Evolutionary conservation across 2,329 filamentous ascomycete genomes (phyloP), one percentile per base, ranked within the genome.

Genomic region (Botryotinia narcissicola): DNA sequence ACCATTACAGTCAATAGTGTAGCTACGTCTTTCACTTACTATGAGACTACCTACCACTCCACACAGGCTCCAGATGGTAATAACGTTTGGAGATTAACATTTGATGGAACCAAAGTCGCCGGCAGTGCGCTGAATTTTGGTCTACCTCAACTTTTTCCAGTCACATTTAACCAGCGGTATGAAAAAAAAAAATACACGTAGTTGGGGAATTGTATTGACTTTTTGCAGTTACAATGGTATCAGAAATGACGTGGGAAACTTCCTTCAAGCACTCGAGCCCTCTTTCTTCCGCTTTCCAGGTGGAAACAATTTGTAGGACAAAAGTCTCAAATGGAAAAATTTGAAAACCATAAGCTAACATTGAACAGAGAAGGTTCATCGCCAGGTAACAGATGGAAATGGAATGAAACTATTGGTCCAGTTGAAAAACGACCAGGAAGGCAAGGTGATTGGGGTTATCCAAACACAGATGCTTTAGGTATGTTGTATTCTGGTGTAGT

Each of bases 241-340:
- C 57, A 83, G 88, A 9, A 80, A 84, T 18, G 88, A 90, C 70
- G 81, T 91, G 73, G 86, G 84, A 1, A 83, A 87, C 69, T 84
- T 85, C 16, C 80, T 91, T 1, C 85, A 83, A 1, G 84, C 82
- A 16, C 79, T 89, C 2, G 85, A 87, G 68, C 85, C 86, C 0
- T 84, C 84, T 14, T 86, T 91, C 77, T 84, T 92, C 59, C 86
- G 90, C 20, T 87, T 91, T 73, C 90, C 90, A 0, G 90, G 90
- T 7, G 90, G 89, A 12, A 90, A 90, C 78, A 90, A 89, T 82
- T 80, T 91, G 78, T 80, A 79, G 73, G 81, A 75, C 1, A 42
- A 25, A 18, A 37, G 51, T 35, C 14, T 16, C 25, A 61, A 3
- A 35, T 14, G 25, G 29, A 32, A 12, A 14, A 4, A 14, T 22